phyloP scores from a whole-genome alignment of 345 rosid species.

The Gossypium australe region DNA sequence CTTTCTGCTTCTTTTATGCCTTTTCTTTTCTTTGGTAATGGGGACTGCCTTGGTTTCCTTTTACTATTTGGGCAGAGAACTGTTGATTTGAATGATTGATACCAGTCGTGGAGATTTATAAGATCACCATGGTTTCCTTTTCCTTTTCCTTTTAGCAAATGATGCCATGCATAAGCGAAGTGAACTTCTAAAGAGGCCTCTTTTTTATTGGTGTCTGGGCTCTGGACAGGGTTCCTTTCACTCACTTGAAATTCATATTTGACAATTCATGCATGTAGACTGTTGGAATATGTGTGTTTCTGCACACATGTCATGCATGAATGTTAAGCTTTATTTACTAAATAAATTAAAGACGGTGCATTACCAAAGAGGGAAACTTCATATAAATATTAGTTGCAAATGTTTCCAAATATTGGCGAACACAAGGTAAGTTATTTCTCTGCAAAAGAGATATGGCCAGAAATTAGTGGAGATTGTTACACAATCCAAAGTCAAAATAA shows the following conservation, averaged over 20 bases:
- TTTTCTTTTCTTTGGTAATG: too few relatives aligned
- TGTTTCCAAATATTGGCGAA: slow-evolving; percentile 89
- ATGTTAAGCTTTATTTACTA: neutral
- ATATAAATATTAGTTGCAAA: slow-evolving; percentile 77
- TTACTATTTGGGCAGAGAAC: slow-evolving; percentile 34
- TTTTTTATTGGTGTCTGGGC: neutral
- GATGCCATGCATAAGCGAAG: neutral
- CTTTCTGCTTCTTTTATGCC: too few relatives aligned
- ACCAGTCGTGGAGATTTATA: slow-evolving; percentile 89
- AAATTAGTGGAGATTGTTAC: neutral
- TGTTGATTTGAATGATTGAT: slow-evolving; percentile 68
- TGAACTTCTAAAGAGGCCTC: neutral
- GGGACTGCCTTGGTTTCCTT: slow-evolving; percentile 41
- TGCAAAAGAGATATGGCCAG: slow-evolving; percentile 30
- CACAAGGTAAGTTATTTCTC: slow-evolving; percentile 88
- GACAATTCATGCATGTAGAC: neutral
- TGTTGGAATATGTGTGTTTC: neutral
- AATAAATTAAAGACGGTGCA: neutral
- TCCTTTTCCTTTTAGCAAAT: neutral
- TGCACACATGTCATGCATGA: neutral
- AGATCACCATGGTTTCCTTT: slow-evolving; percentile 61
- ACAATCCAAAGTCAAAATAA: neutral
- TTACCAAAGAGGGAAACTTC: slow-evolving; percentile 80
- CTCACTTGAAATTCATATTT: neutral
- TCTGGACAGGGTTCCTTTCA: neutral